phyloP scores from a whole-genome alignment of 495 filamentous ascomycete species.

The Penicillium argentinense region DNA sequence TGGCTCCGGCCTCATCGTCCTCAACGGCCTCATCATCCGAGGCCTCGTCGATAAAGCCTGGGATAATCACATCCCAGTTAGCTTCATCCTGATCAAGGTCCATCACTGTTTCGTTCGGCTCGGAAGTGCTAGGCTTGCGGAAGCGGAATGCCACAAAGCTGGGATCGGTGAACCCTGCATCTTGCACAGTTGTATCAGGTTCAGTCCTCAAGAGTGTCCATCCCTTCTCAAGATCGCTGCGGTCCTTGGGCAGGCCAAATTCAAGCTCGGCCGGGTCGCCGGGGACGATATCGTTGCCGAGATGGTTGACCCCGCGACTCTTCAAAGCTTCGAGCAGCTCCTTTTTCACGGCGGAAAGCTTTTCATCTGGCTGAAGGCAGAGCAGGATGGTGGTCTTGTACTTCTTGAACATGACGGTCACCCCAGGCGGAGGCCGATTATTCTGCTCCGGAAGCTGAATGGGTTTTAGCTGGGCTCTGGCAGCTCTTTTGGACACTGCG shows the following conservation, averaged over 20 bases:
- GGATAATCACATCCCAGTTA: constrained; percentile 65
- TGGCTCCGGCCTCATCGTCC: constrained; percentile 40
- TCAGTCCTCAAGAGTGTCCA: constrained; percentile 55
- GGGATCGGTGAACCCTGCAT: constrained; percentile 55
- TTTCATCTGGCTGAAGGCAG: constrained; percentile 58
- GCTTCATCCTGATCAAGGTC: constrained; percentile 50
- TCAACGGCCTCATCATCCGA: no score
- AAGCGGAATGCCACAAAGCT: constrained; percentile 72
- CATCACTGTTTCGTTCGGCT: constrained; percentile 19
- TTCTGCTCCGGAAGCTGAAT: constrained; percentile 25
- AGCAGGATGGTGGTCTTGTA: constrained; percentile 77
- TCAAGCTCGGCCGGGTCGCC: constrained; percentile 48
- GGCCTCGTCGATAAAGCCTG: no score
- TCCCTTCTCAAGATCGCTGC: constrained; percentile 55
- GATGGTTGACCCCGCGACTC: constrained; percentile 39
- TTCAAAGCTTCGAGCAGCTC: constrained; percentile 60
- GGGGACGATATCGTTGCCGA: constrained; percentile 50
- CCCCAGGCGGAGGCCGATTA: constrained; percentile 38
- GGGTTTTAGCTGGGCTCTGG: neutral
- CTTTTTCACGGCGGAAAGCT: constrained; percentile 60
- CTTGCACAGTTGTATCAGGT: constrained; percentile 40
- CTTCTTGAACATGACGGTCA: constrained; percentile 77
- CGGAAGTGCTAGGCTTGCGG: constrained; percentile 23
- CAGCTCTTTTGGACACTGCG: no score
- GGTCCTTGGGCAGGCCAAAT: constrained; percentile 55